Percentiles rank a stretch among this genome's conserved stretches.
Conservation (phyloP, 805 yeast genomes). For the Candida maesae region DNA sequence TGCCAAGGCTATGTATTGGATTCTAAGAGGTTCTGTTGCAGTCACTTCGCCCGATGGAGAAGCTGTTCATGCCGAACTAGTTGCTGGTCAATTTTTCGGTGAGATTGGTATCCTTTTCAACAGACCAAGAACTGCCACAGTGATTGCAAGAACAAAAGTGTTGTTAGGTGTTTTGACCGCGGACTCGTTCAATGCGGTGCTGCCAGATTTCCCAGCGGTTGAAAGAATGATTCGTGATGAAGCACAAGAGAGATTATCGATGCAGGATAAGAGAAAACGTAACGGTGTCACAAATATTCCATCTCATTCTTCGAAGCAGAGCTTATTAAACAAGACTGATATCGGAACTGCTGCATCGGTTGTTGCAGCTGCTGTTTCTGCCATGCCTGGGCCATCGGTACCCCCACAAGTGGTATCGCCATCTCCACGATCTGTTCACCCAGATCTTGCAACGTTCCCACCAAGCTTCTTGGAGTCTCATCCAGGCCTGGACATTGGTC, state of each 20-base stretch:
- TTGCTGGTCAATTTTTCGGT: conserved; percentile 70
- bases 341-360: conserved; percentile 19
- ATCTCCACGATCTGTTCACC: conserved; percentile 2
- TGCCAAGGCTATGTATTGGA: conserved; percentile 77
- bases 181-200: conserved; percentile 54
- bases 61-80: conserved; percentile 64
- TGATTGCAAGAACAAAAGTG: conserved; percentile 64
- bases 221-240: conserved; percentile 72
- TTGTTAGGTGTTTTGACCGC: conserved; percentile 65
- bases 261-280: conserved; percentile 59
- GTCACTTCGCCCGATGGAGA: conserved; percentile 78
- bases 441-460: conserved; percentile 4
- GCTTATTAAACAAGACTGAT: conserved; percentile 2
- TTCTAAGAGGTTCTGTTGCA: conserved; percentile 69
- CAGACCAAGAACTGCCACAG: conserved; percentile 77
- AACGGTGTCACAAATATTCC: conserved; percentile 34
- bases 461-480: not conserved
- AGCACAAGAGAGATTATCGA: conserved; percentile 71
- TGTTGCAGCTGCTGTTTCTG: conserved; percentile 31
- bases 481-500: not conserved
- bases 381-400: conserved; percentile 38
- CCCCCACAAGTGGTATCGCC: conserved; percentile 30
- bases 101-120: conserved; percentile 75
- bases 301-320: conserved; percentile 13
- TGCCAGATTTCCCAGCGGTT: conserved; percentile 59